These are phyloP conservation scores for Elsinoe fawcettii DNA, from an alignment of 2,329 filamentous ascomycete genomes.

Conservation along the genomic window DNA sequence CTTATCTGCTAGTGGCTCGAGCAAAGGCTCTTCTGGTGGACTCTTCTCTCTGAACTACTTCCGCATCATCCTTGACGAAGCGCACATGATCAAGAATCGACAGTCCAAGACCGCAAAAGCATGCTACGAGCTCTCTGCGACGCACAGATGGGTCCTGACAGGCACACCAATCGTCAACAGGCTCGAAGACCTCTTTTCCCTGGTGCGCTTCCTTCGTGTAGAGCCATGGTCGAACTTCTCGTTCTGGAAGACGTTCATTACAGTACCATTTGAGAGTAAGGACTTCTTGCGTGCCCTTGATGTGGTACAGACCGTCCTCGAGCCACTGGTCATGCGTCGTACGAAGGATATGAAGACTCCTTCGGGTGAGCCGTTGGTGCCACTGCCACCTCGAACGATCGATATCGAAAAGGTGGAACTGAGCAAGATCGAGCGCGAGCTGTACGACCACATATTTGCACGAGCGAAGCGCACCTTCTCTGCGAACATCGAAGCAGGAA, in stretches of 20 bases:
- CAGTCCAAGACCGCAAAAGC: conserved; percentile 91
- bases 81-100: conserved; percentile 79
- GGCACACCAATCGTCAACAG: conserved; percentile 96
- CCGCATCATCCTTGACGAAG: conserved; percentile 90
- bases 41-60: conserved; percentile 93
- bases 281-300: conserved; percentile 90
- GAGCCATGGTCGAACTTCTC: conserved; percentile 99
- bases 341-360: conserved; percentile 99
- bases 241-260: conserved; percentile 99
- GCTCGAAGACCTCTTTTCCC: conserved; percentile 85
- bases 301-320: conserved; percentile 92
- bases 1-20: conserved; percentile 58
- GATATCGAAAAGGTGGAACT: conserved; percentile 84
- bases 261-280: conserved; percentile 90
- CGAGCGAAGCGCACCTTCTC: conserved; percentile 77
- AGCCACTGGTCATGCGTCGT: conserved; percentile 86
- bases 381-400: conserved; percentile 70
- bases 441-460: conserved; percentile 85
- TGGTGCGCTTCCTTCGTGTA: conserved; percentile 85
- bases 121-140: conserved; percentile 80
- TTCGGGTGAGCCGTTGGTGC: conserved; percentile 70
- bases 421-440: conserved; percentile 73
- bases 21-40: conserved; percentile 55
- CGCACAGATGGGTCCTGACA: conserved; percentile 86
- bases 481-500: conserved; percentile 82